Percentiles rank a stretch among this genome's conserved stretches.
Evolutionary conservation across 2,329 filamentous ascomycete genomes (phyloP).

Genomic region (Exutisphaerella laricina): DNA sequence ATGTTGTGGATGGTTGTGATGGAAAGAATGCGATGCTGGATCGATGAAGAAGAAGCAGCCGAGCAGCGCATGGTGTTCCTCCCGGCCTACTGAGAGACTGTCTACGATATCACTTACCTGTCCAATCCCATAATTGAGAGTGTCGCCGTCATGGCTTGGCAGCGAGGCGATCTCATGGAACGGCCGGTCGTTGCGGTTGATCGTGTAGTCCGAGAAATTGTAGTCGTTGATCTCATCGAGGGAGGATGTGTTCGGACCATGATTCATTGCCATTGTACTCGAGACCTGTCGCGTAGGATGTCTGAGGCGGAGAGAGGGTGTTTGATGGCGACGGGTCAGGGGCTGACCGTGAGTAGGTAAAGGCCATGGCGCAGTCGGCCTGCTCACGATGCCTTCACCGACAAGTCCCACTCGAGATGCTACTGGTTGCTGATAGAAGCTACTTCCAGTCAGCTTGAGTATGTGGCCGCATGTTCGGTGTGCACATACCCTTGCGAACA

Average conservation of each 20-base stretch:
- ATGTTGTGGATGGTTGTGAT: too few species aligned
- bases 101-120: too few species aligned
- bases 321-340: neutral
- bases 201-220: neutral
- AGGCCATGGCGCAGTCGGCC: neutral
- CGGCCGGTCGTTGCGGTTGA: neutral
- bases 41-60: too few species aligned
- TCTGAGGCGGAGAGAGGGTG: conserved; percentile 4
- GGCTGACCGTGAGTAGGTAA: neutral
- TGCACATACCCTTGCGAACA: conserved; percentile 17
- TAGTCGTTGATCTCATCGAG: neutral
- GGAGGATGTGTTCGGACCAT: neutral
- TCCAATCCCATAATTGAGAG: too few species aligned
- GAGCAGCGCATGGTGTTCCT: too few species aligned
- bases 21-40: too few species aligned
- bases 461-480: conserved; percentile 16
- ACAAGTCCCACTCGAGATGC: conserved; percentile 5
- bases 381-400: conserved; percentile 9
- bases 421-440: neutral
- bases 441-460: conserved; percentile 6
- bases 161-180: too few species aligned
- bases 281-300: conserved; percentile 5
- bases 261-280: conserved; percentile 11
- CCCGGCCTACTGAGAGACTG: too few species aligned
- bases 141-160: too few species aligned